These are phyloP conservation scores for Lophium mytilinum DNA, from an alignment of 495 filamentous ascomycete genomes.

Conservation along the genomic window DNA sequence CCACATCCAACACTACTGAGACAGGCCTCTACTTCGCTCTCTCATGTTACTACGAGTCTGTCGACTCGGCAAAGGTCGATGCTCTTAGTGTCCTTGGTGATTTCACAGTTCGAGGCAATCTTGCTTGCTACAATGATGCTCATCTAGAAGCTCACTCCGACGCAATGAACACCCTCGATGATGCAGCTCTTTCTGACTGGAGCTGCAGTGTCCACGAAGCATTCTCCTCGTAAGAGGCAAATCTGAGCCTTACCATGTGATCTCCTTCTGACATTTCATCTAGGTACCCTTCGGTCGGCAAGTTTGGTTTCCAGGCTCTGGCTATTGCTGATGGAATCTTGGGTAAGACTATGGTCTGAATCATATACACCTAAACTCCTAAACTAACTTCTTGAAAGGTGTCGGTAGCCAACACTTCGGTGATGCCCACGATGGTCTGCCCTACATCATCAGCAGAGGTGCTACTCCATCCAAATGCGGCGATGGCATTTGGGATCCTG, in stretches of 20 bases:
- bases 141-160: slow-evolving; percentile 40
- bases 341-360: neutral
- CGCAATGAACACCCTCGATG: slow-evolving; percentile 36
- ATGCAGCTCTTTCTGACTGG: slow-evolving; percentile 40
- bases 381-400: too few species aligned
- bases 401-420: slow-evolving; percentile 36
- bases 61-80: slow-evolving; percentile 32
- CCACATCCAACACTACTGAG: slow-evolving; percentile 8
- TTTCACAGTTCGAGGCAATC: slow-evolving; percentile 25
- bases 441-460: slow-evolving; percentile 45
- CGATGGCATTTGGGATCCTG: slow-evolving; percentile 36
- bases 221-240: slow-evolving; percentile 28
- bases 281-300: slow-evolving; percentile 34
- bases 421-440: slow-evolving; percentile 38
- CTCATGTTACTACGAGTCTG: slow-evolving; percentile 29
- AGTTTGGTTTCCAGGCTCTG: slow-evolving; percentile 38
- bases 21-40: slow-evolving; percentile 39
- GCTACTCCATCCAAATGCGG: slow-evolving; percentile 42
- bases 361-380: too few species aligned
- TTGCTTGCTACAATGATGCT: slow-evolving; percentile 33
- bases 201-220: slow-evolving; percentile 43
- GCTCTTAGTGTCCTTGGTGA: slow-evolving; percentile 38
- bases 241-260: too few species aligned
- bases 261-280: too few species aligned
- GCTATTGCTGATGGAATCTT: slow-evolving; percentile 41